Base-by-base conservation (phyloP, 192 early-diverging fungal genomes). In the Chytriomyces sp. region DNA sequence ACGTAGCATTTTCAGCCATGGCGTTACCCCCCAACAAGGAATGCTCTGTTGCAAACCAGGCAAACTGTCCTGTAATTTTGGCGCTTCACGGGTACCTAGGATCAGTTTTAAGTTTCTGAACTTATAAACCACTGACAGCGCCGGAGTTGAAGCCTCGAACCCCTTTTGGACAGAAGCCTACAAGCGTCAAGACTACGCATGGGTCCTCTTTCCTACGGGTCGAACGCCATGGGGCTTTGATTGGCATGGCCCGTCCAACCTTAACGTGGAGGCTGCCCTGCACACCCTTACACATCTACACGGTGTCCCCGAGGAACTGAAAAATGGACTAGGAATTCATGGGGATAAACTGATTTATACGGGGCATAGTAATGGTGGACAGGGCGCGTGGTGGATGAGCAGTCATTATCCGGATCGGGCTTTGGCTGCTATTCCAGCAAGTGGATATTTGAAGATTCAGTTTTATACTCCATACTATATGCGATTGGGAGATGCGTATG, bases 291-390 rank as follows among this genome's bases (percentile, higher is more conserved):
- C 59, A 19, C 57, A 74, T 31, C 57, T 86, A 19, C 84, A 88
- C 14, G 89, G 89, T 19, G 84, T 88, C 12, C 88, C 84, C 5
- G 56, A 67, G 4, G 28, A 71, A 12, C 12, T 76, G n/a, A 61
- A 59, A 22, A 57, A 65, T 8, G 64, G 52, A 5, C 57, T 79
- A 4, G 63, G 52, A 12, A 80, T 87, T 3, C 73, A 89, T 52
- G 52, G 67, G 1, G 70, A 85, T 3, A 83, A 74, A 52, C 63
- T 90, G 0, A 75, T 90, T 33, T 86, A 88, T 52, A 44, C 61
- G 80, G 90, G 91, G 7, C 91, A 93, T 64, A 89, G 87, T 62
- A 93, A 93, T 60, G 91, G 91, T 0, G 91, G 91, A 3, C 91
- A 93, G 75, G 91, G 91, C 31, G 87, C 91, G 25, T 93, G 91